Evolutionary conservation across 257 asterid genomes (phyloP), one percentile per base, ranked within the genome.

Genomic region (Knoxia roxburghii): DNA sequence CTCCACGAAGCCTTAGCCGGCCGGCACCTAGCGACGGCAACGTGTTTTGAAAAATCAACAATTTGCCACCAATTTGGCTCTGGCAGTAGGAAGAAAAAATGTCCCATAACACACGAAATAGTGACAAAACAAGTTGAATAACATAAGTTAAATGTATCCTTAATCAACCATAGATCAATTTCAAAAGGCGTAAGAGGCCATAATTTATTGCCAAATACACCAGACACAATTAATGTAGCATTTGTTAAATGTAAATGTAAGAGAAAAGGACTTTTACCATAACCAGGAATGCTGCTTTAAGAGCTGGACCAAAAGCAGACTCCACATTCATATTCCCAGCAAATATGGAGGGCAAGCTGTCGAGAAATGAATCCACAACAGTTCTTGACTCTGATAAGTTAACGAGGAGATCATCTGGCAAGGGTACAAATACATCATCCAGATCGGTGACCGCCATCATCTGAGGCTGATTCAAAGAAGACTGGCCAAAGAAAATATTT

Each of bases 241-340:
- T 6, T 32, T 40, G 20, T 46, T 33, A 46, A 14, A 18, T 29
- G 27, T 33, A 64, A 18, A 40, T 20, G 40, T n/a, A 26, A 9
- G 18, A 60, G 32, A n/a, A 37, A 33, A 57, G 62, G 60, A 52
- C 37, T 49, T 74, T 26, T 81, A 94, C 99, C 99, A 91, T 87
- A 77, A 94, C 86, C 95, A 94, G 82, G 78, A 83, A 86, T 67
- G 96, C 91, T 24, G 96, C 88, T 86, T 82, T 91, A 72, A 90
- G 92, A 78, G 99, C 98, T 40, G 99, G 98, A 72, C 99, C 99
- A 82, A 94, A 94, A 76, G 99, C 99, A 63, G 99, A 91, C 83
- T 94, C 99, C 51, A 94, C 89, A 81, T 89, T 91, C 82, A 82
- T 61, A 75, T 84, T 94, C n/a, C 82, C 94, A 80, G 83, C 88